Evolutionary conservation across 352 stramenopile genomes (phyloP), one percentile per base, ranked within the genome.

Genomic region (Pelagophyceae sp.): DNA sequence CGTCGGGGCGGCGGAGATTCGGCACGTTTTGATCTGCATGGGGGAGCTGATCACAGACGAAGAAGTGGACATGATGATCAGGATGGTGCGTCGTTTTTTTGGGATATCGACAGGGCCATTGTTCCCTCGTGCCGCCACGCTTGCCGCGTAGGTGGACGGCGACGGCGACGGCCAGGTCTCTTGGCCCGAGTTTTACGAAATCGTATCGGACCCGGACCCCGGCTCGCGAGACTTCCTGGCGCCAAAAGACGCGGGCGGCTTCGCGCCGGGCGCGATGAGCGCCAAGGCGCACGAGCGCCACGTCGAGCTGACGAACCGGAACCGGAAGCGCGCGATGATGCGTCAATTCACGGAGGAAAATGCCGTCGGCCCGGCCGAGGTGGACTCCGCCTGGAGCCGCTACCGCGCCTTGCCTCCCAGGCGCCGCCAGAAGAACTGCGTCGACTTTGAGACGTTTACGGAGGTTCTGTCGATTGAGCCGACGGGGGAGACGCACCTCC

Each of bases 1-100:
- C 80, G 92, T 98, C 63, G 91, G 92, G 20, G 92, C 93, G 27
- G 86, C 90, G 0, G 93, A 98, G 78, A 86, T 97, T 15, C 87
- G 92, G 0, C 93, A 98, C 79, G 87, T 96, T 70, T 83, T 98
- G 0, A 92, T 97, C 50, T 97, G 93, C 80, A 97, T 97, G 92
- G 93, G 93, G 38, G 92, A 98, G 80, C 87, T 96, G 61, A 93
- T 97, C 74, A 97, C 93, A 5, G 93, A 97, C 77, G 93, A 96
- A 72, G 93, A 98, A 74, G 85, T 96, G 17, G 89, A 95, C 75
- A 87, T 86, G 83, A 98, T 97, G 93, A 90, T 97, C 69, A 85
- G 86, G 58, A 89, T 98, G 78, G 91, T n/a, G n/a, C n/a, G n/a
- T n/a, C n/a, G n/a, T n/a, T n/a, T n/a, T n/a, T n/a, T n/a, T n/a